Conservation (phyloP, 129 eudicot species). For the Tanacetum coccineum region DNA sequence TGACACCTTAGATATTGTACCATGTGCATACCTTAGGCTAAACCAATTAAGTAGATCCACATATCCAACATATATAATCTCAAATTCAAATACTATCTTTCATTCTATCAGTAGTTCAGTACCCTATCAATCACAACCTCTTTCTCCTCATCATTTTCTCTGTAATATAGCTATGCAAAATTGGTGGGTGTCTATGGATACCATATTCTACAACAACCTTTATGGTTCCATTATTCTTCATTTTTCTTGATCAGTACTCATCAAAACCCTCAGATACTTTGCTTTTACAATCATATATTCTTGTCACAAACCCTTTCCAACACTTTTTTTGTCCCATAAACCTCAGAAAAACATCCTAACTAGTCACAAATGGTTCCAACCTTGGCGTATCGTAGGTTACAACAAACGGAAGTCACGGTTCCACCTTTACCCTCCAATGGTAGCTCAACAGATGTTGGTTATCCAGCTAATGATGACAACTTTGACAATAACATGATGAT, state of each 20-base stretch:
- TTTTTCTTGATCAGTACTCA: slow-evolving; percentile 36
- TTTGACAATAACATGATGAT: slow-evolving; percentile 83
- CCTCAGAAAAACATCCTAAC: slow-evolving; percentile 2
- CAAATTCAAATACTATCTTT: slow-evolving; percentile 9
- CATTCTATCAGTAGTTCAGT: slow-evolving; percentile 4
- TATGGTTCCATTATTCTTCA: slow-evolving; percentile 44
- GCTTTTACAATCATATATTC: slow-evolving; percentile 34
- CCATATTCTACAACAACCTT: slow-evolving; percentile 17
- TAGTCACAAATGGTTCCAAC: neutral
- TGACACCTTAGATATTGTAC: neutral
- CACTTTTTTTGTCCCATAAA: slow-evolving; percentile 24
- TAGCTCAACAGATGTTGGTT: slow-evolving; percentile 18
- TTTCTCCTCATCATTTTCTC: slow-evolving; percentile 15
- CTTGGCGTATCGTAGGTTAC: slow-evolving; percentile 28
- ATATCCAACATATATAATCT: slow-evolving; percentile 19
- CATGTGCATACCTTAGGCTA: slow-evolving; percentile 15
- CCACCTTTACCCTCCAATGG: slow-evolving; percentile 24
- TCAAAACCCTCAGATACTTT: slow-evolving; percentile 21
- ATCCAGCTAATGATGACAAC: slow-evolving; percentile 28
- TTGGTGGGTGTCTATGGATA: slow-evolving; percentile 19
- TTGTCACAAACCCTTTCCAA: slow-evolving; percentile 47
- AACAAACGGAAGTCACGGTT: slow-evolving; percentile 34
- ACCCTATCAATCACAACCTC: slow-evolving; percentile 8
- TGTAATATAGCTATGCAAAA: neutral
- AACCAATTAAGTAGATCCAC: slow-evolving; percentile 20